Percentiles rank a stretch among this genome's conserved stretches.
Conservation (phyloP, 345 rosid genomes). For the Citrus maxima region DNA sequence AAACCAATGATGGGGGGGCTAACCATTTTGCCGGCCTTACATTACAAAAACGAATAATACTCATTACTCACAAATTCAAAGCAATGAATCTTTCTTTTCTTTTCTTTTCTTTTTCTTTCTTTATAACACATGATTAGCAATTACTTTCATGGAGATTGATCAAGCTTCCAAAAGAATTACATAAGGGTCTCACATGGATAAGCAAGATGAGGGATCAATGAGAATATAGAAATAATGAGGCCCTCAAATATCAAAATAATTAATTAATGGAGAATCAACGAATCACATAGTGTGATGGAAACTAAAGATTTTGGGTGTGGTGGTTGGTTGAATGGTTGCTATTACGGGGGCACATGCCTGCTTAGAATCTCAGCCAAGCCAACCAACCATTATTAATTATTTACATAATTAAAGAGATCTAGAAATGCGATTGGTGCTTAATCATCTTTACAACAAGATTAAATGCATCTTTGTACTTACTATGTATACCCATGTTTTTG, state of each 20-base stretch:
- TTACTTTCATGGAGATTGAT: constrained; percentile 19
- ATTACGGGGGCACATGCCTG: constrained; percentile 39
- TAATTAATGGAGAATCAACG: background rate
- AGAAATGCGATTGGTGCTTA: background rate
- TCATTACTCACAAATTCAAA: background rate
- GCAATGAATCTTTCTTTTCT: background rate
- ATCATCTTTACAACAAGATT: background rate
- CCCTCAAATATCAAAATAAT: background rate
- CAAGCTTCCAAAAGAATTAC: constrained; percentile 15
- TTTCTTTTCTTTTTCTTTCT: background rate
- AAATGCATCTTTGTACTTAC: constrained; percentile 3
- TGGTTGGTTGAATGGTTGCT: constrained; percentile 36
- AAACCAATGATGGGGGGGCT: constrained; percentile 22
- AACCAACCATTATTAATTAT: background rate
- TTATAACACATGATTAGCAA: constrained; percentile 6
- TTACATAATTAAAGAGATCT: background rate
- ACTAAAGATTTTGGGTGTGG: constrained; percentile 9
- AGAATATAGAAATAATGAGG: background rate
- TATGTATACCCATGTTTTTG: too few relatives aligned
- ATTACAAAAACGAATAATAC: background rate
- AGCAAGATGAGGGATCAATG: constrained; percentile 6
- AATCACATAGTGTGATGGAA: constrained; percentile 1
- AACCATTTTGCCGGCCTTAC: constrained; percentile 24
- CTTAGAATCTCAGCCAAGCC: constrained; percentile 6
- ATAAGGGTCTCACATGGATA: constrained; percentile 22